A percentile compares a stretch with the other conserved stretches of the same genome.
These are phyloP conservation scores for Geosmithia morbida DNA, from an alignment of 2,329 filamentous ascomycete species.

Conservation along the genomic window DNA sequence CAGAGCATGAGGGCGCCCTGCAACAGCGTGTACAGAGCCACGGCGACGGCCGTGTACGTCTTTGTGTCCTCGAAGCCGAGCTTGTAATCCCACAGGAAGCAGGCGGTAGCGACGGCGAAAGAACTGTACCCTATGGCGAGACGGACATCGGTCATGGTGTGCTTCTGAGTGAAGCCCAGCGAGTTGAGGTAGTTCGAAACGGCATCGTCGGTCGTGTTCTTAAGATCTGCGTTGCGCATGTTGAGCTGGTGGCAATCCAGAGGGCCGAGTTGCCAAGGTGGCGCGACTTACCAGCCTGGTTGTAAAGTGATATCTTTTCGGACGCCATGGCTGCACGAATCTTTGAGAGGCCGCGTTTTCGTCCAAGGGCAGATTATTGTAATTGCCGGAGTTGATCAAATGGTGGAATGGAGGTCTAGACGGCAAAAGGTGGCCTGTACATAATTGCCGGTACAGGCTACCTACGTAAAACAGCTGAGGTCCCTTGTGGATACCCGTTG, in stretches of 20 bases:
- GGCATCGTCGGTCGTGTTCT: constrained; percentile 92
- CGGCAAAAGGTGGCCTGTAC: background rate
- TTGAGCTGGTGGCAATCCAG: background rate
- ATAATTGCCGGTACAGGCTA: background rate
- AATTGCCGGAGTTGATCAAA: background rate
- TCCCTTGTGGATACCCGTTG: background rate
- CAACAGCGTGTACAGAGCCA: constrained; percentile 63
- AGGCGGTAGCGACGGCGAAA: constrained; percentile 64
- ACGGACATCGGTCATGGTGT: constrained; percentile 68
- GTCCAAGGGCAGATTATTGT: background rate
- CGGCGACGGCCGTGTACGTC: constrained; percentile 64
- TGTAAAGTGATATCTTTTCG: constrained; percentile 48
- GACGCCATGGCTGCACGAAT: constrained; percentile 13
- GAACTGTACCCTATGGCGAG: constrained; percentile 72
- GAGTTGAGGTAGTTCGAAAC: constrained; percentile 86
- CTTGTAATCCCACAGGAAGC: constrained; percentile 86
- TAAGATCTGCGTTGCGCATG: constrained; percentile 52
- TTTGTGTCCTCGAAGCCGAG: constrained; percentile 81
- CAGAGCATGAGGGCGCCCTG: constrained; percentile 71
- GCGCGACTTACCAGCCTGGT: constrained; percentile 38
- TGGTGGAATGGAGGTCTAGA: background rate
- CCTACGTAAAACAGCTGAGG: background rate
- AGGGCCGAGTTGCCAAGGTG: background rate
- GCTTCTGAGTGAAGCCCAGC: constrained; percentile 70
- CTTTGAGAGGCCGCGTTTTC: background rate